These are phyloP conservation scores for Leccinum subspadiceum DNA, from an alignment of 1,284 basidiomycete genomes.

Conservation along the genomic window DNA sequence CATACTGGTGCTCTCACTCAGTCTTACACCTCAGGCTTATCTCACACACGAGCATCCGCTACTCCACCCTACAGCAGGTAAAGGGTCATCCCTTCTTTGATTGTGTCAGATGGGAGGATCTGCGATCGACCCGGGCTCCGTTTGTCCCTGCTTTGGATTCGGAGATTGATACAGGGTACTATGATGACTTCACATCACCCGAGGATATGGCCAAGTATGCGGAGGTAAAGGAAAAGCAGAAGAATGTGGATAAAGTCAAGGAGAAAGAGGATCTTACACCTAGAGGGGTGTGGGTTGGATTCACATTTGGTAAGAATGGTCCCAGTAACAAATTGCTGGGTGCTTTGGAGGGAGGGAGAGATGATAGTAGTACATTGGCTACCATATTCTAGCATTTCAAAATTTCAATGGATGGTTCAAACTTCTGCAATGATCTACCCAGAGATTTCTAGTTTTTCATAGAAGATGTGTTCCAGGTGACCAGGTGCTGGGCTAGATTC, in stretches of 20 bases:
- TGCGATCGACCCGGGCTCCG: constrained; percentile 82
- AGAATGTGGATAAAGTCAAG: constrained; percentile 87
- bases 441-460: too few species aligned
- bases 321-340: constrained; percentile 45
- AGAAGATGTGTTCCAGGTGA: too few species aligned
- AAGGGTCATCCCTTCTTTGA: constrained; percentile 86
- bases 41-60: constrained; percentile 79
- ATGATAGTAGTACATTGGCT: constrained; percentile 52
- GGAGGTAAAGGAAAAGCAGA: constrained; percentile 97
- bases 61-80: constrained; percentile 73
- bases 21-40: constrained; percentile 48
- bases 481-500: too few species aligned
- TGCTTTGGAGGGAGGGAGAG: constrained; percentile 38
- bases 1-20: constrained; percentile 7
- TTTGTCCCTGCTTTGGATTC: constrained; percentile 96
- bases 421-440: too few species aligned
- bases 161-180: constrained; percentile 96
- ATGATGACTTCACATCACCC: constrained; percentile 91
- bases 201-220: constrained; percentile 99
- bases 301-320: constrained; percentile 93
- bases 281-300: constrained; percentile 93
- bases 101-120: constrained; percentile 70
- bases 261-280: constrained; percentile 79
- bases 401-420: not conserved
- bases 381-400: constrained; percentile 57